A percentile compares a stretch with the other conserved stretches of the same genome.
Evolutionary conservation across 768 basidiomycete genomes (phyloP).

Genomic region (Tricholoma bakamatsutake): DNA sequence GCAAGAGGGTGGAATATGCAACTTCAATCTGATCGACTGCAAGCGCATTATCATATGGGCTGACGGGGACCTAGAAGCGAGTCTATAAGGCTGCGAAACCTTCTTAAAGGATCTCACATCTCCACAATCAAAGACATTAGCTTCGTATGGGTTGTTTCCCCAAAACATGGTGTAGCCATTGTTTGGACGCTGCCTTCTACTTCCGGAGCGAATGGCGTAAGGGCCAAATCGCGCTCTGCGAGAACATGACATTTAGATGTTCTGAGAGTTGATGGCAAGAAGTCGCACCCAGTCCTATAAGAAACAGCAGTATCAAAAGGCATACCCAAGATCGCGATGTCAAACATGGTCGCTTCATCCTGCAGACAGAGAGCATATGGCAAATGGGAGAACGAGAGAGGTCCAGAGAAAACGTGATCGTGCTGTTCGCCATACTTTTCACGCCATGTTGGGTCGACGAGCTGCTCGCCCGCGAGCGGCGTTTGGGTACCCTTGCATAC

Average conservation of each 20-base stretch:
- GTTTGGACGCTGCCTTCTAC: constrained; percentile 52
- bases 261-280: neutral
- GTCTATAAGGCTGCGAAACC: neutral
- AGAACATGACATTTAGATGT: neutral
- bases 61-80: constrained; percentile 57
- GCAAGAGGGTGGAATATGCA: constrained; percentile 72
- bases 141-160: constrained; percentile 59
- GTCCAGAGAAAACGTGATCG: constrained; percentile 75
- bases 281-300: constrained; percentile 47
- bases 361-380: constrained; percentile 71
- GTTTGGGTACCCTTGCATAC: constrained; percentile 5
- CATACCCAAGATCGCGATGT: constrained; percentile 78
- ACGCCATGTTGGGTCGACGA: constrained; percentile 41
- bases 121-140: constrained; percentile 74
- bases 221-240: constrained; percentile 85
- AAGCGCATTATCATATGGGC: constrained; percentile 75
- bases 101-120: constrained; percentile 46
- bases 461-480: constrained; percentile 3
- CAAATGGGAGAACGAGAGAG: constrained; percentile 78
- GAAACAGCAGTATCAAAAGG: constrained; percentile 72
- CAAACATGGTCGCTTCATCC: constrained; percentile 45
- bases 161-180: constrained; percentile 69
- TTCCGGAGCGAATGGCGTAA: constrained; percentile 76
- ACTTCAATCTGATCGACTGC: constrained; percentile 86
- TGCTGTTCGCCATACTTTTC: constrained; percentile 71